Percentiles rank a stretch among this genome's conserved stretches.
phyloP scores from a whole-genome alignment of 148 eudicot species.

The Silene latifolia region DNA sequence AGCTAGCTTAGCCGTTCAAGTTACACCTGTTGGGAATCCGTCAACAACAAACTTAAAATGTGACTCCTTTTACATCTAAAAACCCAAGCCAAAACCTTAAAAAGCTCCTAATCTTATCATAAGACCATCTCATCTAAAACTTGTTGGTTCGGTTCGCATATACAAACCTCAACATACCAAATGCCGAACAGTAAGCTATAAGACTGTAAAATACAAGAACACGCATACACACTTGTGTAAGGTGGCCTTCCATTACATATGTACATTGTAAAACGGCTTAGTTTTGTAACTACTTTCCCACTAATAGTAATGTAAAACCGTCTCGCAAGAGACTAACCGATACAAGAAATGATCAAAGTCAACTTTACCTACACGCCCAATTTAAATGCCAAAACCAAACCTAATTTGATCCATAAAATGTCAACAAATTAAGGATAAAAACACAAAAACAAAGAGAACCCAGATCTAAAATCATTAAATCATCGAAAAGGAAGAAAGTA shows the following conservation, averaged over 20 bases:
- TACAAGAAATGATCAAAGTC: neutral
- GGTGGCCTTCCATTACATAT: too few species aligned
- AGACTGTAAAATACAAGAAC: too few species aligned
- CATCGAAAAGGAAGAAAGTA: neutral
- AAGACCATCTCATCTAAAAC: neutral
- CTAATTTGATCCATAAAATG: conserved; percentile 20
- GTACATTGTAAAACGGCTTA: too few species aligned
- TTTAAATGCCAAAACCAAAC: neutral
- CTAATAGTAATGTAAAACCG: too few species aligned
- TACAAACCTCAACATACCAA: neutral
- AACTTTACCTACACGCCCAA: neutral
- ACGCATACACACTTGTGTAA: too few species aligned
- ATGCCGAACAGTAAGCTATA: neutral
- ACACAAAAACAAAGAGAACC: neutral
- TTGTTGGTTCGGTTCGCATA: too few species aligned
- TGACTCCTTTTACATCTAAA: too few species aligned
- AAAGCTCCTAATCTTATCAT: neutral
- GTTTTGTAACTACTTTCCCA: too few species aligned
- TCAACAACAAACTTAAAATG: too few species aligned
- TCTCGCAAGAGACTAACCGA: neutral
- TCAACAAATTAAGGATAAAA: neutral
- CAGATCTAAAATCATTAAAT: conserved; percentile 14
- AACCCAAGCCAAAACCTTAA: too few species aligned
- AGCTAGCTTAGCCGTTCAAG: too few species aligned
- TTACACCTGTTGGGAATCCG: too few species aligned